These are phyloP conservation scores for Eucalyptus virginea DNA, from an alignment of 345 rosid genomes.

Conservation along the genomic window DNA sequence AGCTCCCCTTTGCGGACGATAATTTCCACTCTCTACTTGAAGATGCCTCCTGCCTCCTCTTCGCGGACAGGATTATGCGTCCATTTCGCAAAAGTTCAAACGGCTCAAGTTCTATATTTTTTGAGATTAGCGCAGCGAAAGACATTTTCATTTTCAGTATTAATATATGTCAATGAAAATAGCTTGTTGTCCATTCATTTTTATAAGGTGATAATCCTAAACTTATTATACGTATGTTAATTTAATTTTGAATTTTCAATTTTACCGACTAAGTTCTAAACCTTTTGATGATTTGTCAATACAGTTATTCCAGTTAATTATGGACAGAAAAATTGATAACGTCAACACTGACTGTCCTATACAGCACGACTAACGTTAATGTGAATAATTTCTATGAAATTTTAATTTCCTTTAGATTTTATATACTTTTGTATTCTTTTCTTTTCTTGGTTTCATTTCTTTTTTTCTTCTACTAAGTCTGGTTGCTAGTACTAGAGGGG, in stretches of 20 bases:
- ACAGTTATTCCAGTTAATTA: accelerated
- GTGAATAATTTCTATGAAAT: background rate
- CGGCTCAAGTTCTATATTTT: background rate
- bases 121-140: background rate
- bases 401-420: background rate
- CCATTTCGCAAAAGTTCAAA: background rate
- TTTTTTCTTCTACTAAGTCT: background rate
- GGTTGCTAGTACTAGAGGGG: no score
- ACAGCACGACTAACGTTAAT: accelerated
- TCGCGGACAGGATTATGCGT: background rate
- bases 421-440: background rate
- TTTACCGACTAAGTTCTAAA: accelerated
- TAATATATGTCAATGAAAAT: background rate
- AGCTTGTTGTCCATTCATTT: background rate
- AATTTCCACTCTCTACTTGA: background rate
- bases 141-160: background rate
- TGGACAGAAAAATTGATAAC: accelerated
- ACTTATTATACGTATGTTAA: background rate
- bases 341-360: accelerated
- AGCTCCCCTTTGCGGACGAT: background rate
- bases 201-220: background rate
- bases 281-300: accelerated
- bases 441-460: background rate
- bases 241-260: background rate
- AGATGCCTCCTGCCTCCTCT: background rate